These are phyloP conservation scores for Corynascus novoguineensis DNA, from an alignment of 495 filamentous ascomycete species.

Conservation along the genomic window DNA sequence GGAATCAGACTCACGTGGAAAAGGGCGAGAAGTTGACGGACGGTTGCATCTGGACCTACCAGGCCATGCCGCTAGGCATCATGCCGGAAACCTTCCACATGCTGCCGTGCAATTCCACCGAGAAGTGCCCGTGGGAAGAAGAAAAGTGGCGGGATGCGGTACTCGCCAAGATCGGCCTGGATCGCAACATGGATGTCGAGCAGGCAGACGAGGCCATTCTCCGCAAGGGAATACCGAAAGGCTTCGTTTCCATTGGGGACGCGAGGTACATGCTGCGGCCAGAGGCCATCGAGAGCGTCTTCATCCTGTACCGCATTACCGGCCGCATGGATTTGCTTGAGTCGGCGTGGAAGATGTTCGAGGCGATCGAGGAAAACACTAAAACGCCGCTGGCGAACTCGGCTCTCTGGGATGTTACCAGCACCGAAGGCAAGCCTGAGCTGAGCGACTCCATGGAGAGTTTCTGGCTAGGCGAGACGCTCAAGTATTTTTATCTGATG, in stretches of 20 bases:
- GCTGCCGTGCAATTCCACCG: slow-evolving; percentile 53
- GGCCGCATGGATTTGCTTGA: slow-evolving; percentile 48
- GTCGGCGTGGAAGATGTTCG: slow-evolving; percentile 57
- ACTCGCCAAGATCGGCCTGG: slow-evolving; percentile 7
- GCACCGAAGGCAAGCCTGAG: slow-evolving; percentile 20
- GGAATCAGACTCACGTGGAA: slow-evolving; percentile 59
- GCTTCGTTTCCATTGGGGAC: slow-evolving; percentile 55
- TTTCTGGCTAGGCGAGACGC: slow-evolving; percentile 48
- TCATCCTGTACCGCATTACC: slow-evolving; percentile 65
- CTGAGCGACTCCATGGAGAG: slow-evolving; percentile 47
- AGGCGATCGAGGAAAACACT: slow-evolving; percentile 44
- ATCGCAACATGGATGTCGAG: slow-evolving; percentile 11
- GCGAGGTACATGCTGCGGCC: slow-evolving; percentile 68
- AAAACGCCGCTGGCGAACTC: slow-evolving; percentile 48
- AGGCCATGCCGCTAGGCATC: slow-evolving; percentile 64
- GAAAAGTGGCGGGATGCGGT: slow-evolving; percentile 43
- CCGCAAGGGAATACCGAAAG: slow-evolving; percentile 59
- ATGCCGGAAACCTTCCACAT: slow-evolving; percentile 71
- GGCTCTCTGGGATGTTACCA: slow-evolving; percentile 41
- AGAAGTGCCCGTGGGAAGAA: slow-evolving; percentile 66
- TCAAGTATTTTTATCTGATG: slow-evolving; percentile 66
- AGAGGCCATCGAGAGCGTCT: slow-evolving; percentile 62
- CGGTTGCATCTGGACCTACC: slow-evolving; percentile 82
- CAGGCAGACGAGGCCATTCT: slow-evolving; percentile 39
- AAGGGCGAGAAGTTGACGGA: slow-evolving; percentile 69